Conservation (phyloP, 2,329 filamentous ascomycete genomes). For the Lojkania enalia region DNA sequence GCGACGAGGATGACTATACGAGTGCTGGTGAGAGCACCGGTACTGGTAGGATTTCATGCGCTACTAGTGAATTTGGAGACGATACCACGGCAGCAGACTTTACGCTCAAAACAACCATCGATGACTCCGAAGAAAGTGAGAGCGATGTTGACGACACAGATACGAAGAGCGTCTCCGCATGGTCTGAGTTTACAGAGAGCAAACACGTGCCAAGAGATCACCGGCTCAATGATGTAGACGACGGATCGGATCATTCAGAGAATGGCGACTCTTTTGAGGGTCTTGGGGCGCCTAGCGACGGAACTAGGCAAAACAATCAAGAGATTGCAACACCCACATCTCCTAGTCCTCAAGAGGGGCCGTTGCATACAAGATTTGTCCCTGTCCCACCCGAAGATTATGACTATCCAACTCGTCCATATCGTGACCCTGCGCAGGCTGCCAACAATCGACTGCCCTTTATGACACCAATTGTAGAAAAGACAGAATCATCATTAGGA, state of each 20-base stretch:
- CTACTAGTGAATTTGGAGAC: conserved; percentile 67
- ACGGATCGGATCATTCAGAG: conserved; percentile 37
- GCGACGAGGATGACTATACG: conserved; percentile 78
- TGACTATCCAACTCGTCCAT: conserved; percentile 75
- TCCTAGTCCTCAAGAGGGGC: conserved; percentile 35
- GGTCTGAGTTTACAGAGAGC: conserved; percentile 82
- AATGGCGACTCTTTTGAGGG: conserved; percentile 44
- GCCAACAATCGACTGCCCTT: conserved; percentile 93
- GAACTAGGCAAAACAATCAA: conserved; percentile 36
- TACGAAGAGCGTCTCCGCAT: conserved; percentile 66
- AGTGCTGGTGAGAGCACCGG: conserved; percentile 83
- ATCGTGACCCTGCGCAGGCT: conserved; percentile 75
- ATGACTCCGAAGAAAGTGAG: conserved; percentile 36
- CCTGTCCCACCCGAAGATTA: conserved; percentile 86
- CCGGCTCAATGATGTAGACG: conserved; percentile 40
- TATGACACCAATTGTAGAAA: conserved; percentile 98
- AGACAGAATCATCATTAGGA: conserved; percentile 85
- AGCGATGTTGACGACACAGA: conserved; percentile 41
- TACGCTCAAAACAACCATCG: conserved; percentile 43
- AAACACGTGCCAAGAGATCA: conserved; percentile 65
- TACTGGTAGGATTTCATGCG: conserved; percentile 70
- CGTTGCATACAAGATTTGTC: conserved; percentile 65
- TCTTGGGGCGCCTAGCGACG: conserved; percentile 30
- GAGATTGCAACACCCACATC: conserved; percentile 55
- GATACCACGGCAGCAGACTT: conserved; percentile 59